Evolutionary conservation across 2,329 filamentous ascomycete species (phyloP).

Genomic region (Claviceps paspali): DNA sequence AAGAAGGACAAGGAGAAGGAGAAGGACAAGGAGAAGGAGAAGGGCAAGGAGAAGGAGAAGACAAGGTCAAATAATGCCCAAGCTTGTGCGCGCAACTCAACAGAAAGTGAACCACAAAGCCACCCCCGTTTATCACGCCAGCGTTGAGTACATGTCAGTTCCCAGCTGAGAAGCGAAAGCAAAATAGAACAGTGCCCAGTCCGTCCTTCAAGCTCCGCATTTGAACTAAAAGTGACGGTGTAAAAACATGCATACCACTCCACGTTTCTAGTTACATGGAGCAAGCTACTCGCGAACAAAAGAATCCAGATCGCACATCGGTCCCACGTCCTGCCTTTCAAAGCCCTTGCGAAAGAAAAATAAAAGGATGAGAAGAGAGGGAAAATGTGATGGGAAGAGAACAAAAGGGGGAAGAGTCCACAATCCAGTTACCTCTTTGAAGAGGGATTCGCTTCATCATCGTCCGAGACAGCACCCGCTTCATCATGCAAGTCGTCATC

Average conservation of each 20-base stretch:
- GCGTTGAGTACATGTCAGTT: not conserved
- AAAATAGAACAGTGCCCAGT: not conserved
- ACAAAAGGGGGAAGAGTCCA: no score
- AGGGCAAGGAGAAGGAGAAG: no score
- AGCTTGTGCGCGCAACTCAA: not conserved
- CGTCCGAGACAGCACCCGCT: not conserved
- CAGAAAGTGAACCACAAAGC: not conserved
- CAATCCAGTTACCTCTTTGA: not conserved
- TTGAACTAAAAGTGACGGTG: no score
- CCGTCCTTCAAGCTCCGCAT: no score
- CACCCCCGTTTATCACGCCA: not conserved
- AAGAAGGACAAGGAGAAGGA: not conserved
- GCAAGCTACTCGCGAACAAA: no score
- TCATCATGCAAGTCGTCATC: constrained; percentile 1
- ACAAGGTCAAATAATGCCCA: no score
- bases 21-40: not conserved
- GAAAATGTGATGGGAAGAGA: no score
- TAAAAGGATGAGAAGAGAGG: no score
- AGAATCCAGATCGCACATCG: no score
- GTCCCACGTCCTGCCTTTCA: no score
- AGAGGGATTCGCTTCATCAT: not conserved
- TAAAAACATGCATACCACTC: no score
- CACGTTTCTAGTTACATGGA: no score
- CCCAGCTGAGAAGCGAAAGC: not conserved
- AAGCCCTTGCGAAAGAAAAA: not conserved